A percentile compares a stretch with the other conserved stretches of the same genome.
phyloP scores from a whole-genome alignment of 352 stramenopile species.

The Stephanocyclus meneghinianus region DNA sequence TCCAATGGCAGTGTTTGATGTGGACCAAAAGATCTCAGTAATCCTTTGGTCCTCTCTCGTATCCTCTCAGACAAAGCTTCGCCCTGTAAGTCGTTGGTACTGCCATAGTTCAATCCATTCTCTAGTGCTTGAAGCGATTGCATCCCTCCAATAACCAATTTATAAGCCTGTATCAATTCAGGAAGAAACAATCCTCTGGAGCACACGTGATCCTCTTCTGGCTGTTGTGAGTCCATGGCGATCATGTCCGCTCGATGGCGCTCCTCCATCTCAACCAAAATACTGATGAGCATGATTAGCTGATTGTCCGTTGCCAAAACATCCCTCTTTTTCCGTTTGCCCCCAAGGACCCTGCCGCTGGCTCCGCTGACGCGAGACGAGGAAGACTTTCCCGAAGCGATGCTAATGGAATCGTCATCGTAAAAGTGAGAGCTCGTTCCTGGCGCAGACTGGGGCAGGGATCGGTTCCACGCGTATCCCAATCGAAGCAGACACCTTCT shows the following conservation, averaged over 20 bases:
- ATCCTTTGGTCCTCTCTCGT: conserved; percentile 25
- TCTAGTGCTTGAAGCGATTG: conserved; percentile 25
- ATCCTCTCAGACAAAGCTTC: conserved; percentile 5
- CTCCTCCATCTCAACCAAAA: conserved; percentile 47
- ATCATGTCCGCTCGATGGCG: not conserved
- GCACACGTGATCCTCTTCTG: not conserved
- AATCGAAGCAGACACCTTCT: conserved; percentile 30
- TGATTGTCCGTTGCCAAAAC: conserved; percentile 39
- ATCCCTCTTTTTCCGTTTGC: conserved; percentile 6
- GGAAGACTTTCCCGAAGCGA: conserved; percentile 10
- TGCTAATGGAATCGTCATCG: conserved; percentile 23
- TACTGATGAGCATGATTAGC: conserved; percentile 44
- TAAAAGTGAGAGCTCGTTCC: conserved; percentile 1
- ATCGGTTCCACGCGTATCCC: conserved; percentile 37
- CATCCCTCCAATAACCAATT: conserved; percentile 42
- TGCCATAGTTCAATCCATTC: not conserved
- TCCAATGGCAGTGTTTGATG: not conserved
- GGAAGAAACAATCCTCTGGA: conserved; percentile 13
- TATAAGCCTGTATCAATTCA: conserved; percentile 41
- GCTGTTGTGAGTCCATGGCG: not conserved
- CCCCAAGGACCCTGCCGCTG: not conserved
- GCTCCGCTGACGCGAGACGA: not conserved
- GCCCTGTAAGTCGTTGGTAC: too few species aligned
- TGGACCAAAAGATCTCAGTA: conserved; percentile 24
- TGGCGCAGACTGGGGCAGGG: not conserved